A percentile compares a stretch with the other conserved stretches of the same genome.
phyloP scores from a whole-genome alignment of 352 stramenopile species.

The Phytopythium kandeliae region DNA sequence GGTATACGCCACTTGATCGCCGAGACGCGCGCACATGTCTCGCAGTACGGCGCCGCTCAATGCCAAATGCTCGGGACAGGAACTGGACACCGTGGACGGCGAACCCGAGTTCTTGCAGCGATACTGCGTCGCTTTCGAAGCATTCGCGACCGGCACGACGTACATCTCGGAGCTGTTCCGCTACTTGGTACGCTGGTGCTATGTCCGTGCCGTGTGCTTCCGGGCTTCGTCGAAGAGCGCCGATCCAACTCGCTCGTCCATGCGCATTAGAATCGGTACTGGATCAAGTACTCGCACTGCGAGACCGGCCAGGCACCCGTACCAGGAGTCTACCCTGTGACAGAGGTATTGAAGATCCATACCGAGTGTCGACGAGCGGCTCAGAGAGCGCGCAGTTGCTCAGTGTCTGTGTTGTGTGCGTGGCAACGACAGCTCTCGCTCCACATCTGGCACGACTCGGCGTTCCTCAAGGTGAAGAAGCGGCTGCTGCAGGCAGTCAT shows the following conservation, averaged over 20 bases:
- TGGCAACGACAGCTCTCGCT: slow-evolving; percentile 47
- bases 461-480: slow-evolving; percentile 65
- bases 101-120: slow-evolving; percentile 61
- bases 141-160: slow-evolving; percentile 63
- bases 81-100: slow-evolving; percentile 49
- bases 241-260: no score
- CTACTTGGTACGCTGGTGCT: slow-evolving; percentile 32
- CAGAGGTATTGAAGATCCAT: slow-evolving; percentile 37
- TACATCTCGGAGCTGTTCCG: slow-evolving; percentile 84
- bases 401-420: neutral
- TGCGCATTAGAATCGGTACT: slow-evolving; percentile 65
- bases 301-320: slow-evolving; percentile 79
- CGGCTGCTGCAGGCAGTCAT: slow-evolving; percentile 58
- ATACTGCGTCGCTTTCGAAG: slow-evolving; percentile 66
- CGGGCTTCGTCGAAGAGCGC: no score
- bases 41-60: no score
- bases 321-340: slow-evolving; percentile 75
- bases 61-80: slow-evolving; percentile 15
- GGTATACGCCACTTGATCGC: slow-evolving; percentile 12
- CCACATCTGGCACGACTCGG: slow-evolving; percentile 83
- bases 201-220: neutral
- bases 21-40: neutral
- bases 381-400: neutral
- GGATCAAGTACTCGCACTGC: slow-evolving; percentile 84
- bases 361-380: no score